Base-by-base conservation (phyloP, 768 basidiomycete species). In the Lentinula raphanica region DNA sequence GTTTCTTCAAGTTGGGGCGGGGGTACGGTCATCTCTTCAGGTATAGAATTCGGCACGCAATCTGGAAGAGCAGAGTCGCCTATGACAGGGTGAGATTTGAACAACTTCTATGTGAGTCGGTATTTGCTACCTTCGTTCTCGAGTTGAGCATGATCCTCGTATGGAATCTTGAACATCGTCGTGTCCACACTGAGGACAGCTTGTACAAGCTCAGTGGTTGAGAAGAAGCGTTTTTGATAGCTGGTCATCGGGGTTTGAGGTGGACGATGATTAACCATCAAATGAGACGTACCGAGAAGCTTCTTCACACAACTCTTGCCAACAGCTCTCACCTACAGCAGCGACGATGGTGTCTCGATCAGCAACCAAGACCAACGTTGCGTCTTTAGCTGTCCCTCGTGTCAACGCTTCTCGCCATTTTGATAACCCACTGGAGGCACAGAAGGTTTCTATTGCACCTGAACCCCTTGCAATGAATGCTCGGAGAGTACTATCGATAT, bases 371-470 rank as follows among this genome's bases (percentile, higher is more conserved):
- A 83, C 74, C 21, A 86, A 69, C 13, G 68, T 74, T 63, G 79
- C 75, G 2, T 76, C 76, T 53, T 85, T 85, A 3, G 79, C 76
- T 58, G 75, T 76, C 2, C 79, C 79, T 55, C 84, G 79, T 5
- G 73, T 72, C 9, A 91, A 64, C 5, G 80, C 70, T 65, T 75
- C 75, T 56, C 77, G 80, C 67, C 82, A 82, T 60, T 80, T 83
- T 2, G 67, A 67, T 21, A 73, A 66, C 1, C 84, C 86, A 1
- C 66, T 68, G 36, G 73, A 72, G 6, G 85, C 73, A 48, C 84
- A 78, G 58, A 89, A 85, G 35, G 72, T 77, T 63, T 90, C 88
- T 49, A 84, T 78, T n/a, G 79, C 74, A 0, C 82, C 89, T 15
- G 78, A 81, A 0, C 82, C 88, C 32, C 81, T 71, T 49, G 72